A percentile compares a stretch with the other conserved stretches of the same genome.
phyloP scores from a whole-genome alignment of 148 eudicot genomes.

The Heliosperma pusillum region DNA sequence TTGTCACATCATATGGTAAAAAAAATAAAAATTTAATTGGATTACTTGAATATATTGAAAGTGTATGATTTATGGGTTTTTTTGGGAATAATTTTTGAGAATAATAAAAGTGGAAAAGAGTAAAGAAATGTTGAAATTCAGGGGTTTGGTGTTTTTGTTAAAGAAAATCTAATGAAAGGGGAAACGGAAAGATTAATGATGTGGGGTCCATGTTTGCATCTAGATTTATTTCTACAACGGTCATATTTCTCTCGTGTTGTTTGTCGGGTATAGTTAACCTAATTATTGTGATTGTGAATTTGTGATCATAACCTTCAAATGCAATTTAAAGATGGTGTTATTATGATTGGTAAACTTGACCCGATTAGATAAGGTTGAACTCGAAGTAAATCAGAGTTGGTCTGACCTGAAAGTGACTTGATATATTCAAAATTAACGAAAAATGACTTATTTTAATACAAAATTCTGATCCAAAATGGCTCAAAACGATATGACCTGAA shows the following conservation, averaged over 20 bases:
- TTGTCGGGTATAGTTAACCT: not conserved
- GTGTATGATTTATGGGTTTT: not conserved
- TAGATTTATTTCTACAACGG: conserved; percentile 27
- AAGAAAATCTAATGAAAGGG: not conserved
- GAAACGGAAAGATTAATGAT: not conserved
- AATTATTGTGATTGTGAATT: too few relatives aligned
- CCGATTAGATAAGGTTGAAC: too few relatives aligned
- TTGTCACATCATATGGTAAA: not conserved
- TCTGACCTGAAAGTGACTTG: too few relatives aligned
- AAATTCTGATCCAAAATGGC: too few relatives aligned
- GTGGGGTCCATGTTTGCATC: not conserved
- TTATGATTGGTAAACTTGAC: too few relatives aligned
- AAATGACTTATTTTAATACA: too few relatives aligned
- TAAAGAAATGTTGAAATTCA: not conserved
- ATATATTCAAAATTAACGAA: too few relatives aligned
- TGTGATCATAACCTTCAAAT: too few relatives aligned
- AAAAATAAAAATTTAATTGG: not conserved
- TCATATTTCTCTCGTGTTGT: conserved; percentile 29
- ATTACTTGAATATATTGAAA: too few relatives aligned
- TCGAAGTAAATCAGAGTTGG: too few relatives aligned
- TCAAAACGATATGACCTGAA: too few relatives aligned
- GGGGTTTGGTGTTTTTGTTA: not conserved
- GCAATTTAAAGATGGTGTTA: too few relatives aligned
- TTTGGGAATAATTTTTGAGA: not conserved
- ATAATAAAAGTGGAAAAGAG: not conserved